Conservation (phyloP, 345 rosid species). For the Rhodomyrtus tomentosa region DNA sequence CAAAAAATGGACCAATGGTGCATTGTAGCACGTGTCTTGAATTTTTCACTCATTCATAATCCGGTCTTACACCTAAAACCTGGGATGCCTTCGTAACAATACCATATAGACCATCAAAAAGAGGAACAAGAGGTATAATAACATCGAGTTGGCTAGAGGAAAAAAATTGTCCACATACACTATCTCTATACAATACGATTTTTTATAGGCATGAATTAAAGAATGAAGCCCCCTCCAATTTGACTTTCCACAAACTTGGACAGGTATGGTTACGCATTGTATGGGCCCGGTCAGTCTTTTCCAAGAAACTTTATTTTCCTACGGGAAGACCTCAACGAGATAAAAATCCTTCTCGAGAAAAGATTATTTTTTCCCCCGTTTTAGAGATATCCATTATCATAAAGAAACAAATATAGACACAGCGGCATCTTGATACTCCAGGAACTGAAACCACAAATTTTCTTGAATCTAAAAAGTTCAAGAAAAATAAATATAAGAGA, state of each 20-base stretch:
- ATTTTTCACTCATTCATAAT: background rate
- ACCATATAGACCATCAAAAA: background rate
- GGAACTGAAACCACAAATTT: background rate
- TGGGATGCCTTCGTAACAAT: rapidly evolving
- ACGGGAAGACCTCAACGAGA: background rate
- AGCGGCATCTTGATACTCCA: background rate
- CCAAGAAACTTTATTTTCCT: background rate
- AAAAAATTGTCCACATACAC: background rate
- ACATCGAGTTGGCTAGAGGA: background rate
- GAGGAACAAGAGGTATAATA: background rate
- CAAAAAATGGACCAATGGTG: background rate
- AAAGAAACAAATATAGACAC: background rate
- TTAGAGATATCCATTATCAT: background rate
- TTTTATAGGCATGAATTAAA: background rate
- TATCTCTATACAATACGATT: background rate
- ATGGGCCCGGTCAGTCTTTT: background rate
- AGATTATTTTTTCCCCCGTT: background rate
- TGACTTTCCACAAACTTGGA: background rate
- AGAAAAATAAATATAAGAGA: background rate
- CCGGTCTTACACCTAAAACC: background rate
- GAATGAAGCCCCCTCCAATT: background rate
- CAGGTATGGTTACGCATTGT: background rate
- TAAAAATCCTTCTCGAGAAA: background rate
- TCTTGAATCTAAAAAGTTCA: background rate
- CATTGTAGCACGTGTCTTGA: background rate